Percentiles rank a stretch among this genome's conserved stretches.
phyloP scores from a whole-genome alignment of 2,329 filamentous ascomycete genomes.

The Botrytis tulipae region DNA sequence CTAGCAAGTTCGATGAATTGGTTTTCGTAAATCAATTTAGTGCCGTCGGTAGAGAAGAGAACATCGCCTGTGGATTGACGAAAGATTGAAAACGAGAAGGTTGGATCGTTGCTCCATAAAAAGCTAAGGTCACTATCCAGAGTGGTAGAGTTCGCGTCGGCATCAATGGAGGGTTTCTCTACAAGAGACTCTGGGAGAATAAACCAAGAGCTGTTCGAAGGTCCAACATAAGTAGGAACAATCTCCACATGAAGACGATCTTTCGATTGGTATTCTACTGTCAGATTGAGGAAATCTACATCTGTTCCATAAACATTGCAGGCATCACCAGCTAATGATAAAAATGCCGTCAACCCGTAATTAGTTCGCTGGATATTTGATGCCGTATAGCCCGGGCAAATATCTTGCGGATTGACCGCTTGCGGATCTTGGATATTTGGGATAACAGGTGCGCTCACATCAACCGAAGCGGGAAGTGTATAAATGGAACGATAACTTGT shows the following conservation, averaged over 20 bases:
- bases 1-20: slow-evolving; percentile 75
- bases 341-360: slow-evolving; percentile 63
- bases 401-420: slow-evolving; percentile 52
- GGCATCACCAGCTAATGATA: slow-evolving; percentile 65
- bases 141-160: slow-evolving; percentile 41
- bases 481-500: slow-evolving; percentile 38
- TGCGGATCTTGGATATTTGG: slow-evolving; percentile 64
- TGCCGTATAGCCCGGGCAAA: slow-evolving; percentile 67
- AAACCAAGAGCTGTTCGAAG: slow-evolving; percentile 65
- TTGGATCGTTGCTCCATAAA: slow-evolving; percentile 52
- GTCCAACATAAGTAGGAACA: slow-evolving; percentile 59
- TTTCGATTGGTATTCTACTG: slow-evolving; percentile 64
- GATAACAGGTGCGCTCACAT: slow-evolving; percentile 48
- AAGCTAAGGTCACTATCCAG: slow-evolving; percentile 55
- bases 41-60: slow-evolving; percentile 65
- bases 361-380: slow-evolving; percentile 54
- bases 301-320: slow-evolving; percentile 81
- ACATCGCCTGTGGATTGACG: slow-evolving; percentile 60
- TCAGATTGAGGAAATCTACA: slow-evolving; percentile 62
- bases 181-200: slow-evolving; percentile 63
- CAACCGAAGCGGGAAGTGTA: slow-evolving; percentile 48
- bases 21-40: slow-evolving; percentile 68
- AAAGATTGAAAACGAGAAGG: slow-evolving; percentile 66
- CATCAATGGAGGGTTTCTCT: slow-evolving; percentile 39
- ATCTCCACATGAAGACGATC: slow-evolving; percentile 71